These are phyloP conservation scores for Nannizzia gypsea DNA, from an alignment of 2,329 filamentous ascomycete species.

Conservation along the genomic window DNA sequence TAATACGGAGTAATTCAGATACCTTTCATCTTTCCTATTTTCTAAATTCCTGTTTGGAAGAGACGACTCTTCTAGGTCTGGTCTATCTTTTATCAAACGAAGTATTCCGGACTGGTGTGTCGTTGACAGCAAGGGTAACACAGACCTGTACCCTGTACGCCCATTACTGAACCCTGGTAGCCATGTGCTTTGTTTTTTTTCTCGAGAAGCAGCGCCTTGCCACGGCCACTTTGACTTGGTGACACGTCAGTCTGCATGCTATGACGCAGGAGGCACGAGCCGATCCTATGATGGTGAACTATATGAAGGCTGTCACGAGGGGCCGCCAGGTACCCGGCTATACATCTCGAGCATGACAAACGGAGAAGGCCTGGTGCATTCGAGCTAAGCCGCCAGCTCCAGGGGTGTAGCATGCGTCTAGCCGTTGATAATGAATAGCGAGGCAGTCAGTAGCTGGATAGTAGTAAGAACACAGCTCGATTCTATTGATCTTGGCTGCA, in stretches of 20 bases:
- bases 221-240: neutral
- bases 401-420: neutral
- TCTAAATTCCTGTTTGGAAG: too few relatives aligned
- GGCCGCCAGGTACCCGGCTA: too few relatives aligned
- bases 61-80: too few relatives aligned
- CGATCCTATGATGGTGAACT: neutral
- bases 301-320: too few relatives aligned
- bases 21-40: too few relatives aligned
- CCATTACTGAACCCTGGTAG: neutral
- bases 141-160: neutral
- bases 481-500: conserved; percentile 3
- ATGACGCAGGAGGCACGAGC: neutral
- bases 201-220: neutral
- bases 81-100: too few relatives aligned
- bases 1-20: too few relatives aligned
- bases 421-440: neutral
- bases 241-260: neutral
- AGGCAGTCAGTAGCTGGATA: neutral
- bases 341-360: too few relatives aligned
- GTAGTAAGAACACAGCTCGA: neutral
- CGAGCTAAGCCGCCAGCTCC: too few relatives aligned
- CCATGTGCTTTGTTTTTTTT: conserved; percentile 4
- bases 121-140: neutral
- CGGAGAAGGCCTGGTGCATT: too few relatives aligned
- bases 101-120: too few relatives aligned